Conservation (phyloP, 257 asterid species). For the Salvia hispanica region DNA sequence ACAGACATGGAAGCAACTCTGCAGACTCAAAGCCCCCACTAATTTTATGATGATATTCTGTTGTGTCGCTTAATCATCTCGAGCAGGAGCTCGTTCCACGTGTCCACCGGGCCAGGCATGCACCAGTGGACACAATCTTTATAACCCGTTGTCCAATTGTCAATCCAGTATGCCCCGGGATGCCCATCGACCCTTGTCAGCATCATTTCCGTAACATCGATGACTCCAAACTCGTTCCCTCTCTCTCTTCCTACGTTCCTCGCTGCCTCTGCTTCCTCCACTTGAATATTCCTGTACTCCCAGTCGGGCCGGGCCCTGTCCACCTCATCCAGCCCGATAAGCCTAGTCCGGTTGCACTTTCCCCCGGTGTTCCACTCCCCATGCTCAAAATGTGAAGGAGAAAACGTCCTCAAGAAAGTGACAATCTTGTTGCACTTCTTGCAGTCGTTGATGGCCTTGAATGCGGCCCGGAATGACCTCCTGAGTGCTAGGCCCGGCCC, state of each 20-base stretch:
- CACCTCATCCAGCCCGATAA: conserved; percentile 28
- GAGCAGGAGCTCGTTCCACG: conserved; percentile 57
- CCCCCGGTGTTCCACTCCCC: conserved; percentile 61
- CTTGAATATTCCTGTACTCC: conserved; percentile 43
- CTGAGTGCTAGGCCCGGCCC: conserved; percentile 39
- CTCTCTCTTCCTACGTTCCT: conserved; percentile 33
- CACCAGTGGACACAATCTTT: conserved; percentile 65
- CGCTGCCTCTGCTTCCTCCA: conserved; percentile 48
- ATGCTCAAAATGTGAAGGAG: conserved; percentile 56
- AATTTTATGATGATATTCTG: not conserved
- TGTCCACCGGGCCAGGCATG: conserved; percentile 56
- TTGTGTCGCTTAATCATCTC: conserved; percentile 33
- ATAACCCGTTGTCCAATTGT: conserved; percentile 46
- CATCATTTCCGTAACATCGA: conserved; percentile 57
- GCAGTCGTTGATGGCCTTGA: conserved; percentile 41
- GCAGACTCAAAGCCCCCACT: not conserved
- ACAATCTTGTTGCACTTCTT: conserved; percentile 35
- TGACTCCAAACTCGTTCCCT: conserved; percentile 40
- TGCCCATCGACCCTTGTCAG: conserved; percentile 51
- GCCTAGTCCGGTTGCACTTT: conserved; percentile 46
- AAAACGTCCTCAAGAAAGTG: conserved; percentile 45
- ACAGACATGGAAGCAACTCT: too few species aligned
- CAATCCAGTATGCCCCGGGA: conserved; percentile 46
- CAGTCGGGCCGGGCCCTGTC: conserved; percentile 24
- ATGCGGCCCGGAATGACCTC: conserved; percentile 42